These are phyloP conservation scores for Fusarium aywerte DNA, from an alignment of 2,329 filamentous ascomycete genomes.

Conservation along the genomic window DNA sequence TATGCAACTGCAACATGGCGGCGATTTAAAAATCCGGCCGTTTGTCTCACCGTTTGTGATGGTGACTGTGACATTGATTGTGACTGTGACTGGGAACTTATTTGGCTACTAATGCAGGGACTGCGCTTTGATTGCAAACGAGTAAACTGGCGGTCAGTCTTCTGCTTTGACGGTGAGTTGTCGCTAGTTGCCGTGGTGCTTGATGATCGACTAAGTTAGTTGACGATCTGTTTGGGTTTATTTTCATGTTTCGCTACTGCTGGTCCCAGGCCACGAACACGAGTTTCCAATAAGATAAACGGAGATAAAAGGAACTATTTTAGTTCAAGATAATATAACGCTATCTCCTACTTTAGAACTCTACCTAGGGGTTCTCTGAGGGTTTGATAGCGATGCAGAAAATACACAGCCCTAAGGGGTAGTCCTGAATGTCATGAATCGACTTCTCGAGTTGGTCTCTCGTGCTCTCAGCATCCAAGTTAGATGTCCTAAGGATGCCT, in stretches of 20 bases:
- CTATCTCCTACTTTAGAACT: background rate
- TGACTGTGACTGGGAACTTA: background rate
- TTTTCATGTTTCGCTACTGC: background rate
- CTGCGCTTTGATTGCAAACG: background rate
- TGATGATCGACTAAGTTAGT: background rate
- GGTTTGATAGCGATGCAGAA: background rate
- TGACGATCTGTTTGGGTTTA: background rate
- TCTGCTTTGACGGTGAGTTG: constrained; percentile 2
- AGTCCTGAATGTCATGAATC: too few species aligned
- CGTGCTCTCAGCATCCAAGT: too few species aligned
- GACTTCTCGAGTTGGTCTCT: too few species aligned
- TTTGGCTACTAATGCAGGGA: background rate
- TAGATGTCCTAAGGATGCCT: too few species aligned
- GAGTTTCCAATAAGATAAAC: background rate
- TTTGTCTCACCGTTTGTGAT: background rate
- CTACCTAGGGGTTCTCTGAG: background rate
- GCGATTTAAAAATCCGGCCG: background rate
- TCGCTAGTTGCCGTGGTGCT: background rate
- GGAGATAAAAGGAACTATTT: background rate
- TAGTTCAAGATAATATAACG: background rate
- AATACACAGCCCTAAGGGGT: too few species aligned
- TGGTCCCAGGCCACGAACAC: background rate
- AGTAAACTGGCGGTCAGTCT: background rate
- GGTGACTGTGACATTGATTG: background rate
- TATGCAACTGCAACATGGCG: constrained; percentile 9